Conservation (phyloP, 768 basidiomycete species). For the Mycena rosella region DNA sequence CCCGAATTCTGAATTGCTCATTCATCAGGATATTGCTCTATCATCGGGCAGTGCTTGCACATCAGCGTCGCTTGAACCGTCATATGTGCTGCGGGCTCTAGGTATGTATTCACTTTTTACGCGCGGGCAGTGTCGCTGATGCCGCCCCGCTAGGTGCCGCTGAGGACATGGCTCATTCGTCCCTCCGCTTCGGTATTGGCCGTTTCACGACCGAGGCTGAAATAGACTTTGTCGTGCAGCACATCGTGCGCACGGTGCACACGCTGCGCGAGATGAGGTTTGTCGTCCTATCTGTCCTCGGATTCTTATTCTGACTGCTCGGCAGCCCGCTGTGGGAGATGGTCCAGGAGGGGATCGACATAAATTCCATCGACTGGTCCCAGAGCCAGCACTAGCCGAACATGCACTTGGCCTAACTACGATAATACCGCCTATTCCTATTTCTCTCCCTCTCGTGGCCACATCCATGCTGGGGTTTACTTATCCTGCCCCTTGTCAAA, state of each 20-base stretch:
- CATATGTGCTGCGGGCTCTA: constrained; percentile 96
- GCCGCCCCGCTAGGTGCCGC: constrained; percentile 74
- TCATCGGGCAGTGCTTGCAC: constrained; percentile 99
- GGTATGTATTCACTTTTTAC: constrained; percentile 58
- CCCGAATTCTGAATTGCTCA: background rate
- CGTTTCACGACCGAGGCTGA: constrained; percentile 98
- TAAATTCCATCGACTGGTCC: constrained; percentile 95
- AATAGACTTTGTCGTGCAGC: constrained; percentile 92
- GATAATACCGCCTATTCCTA: constrained; percentile 20
- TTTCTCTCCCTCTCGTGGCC: background rate
- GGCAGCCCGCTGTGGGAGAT: constrained; percentile 97
- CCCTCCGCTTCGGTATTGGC: constrained; percentile 96
- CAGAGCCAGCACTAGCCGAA: constrained; percentile 71
- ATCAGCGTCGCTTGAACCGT: constrained; percentile 97
- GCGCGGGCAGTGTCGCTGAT: background rate
- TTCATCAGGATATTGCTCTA: constrained; percentile 87
- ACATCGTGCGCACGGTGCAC: constrained; percentile 89
- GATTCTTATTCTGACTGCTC: constrained; percentile 2
- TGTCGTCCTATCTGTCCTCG: constrained; percentile 13
- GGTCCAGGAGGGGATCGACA: constrained; percentile 99
- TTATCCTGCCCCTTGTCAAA: constrained; percentile 22
- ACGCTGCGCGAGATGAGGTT: constrained; percentile 94
- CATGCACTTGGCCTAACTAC: constrained; percentile 15
- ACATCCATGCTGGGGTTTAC: constrained; percentile 1
- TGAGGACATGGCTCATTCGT: constrained; percentile 99